Percentiles rank a stretch among this genome's conserved stretches.
These are phyloP conservation scores for Elaeis guineensis DNA, from an alignment of 176 grass and related monocot genomes.

Conservation along the genomic window DNA sequence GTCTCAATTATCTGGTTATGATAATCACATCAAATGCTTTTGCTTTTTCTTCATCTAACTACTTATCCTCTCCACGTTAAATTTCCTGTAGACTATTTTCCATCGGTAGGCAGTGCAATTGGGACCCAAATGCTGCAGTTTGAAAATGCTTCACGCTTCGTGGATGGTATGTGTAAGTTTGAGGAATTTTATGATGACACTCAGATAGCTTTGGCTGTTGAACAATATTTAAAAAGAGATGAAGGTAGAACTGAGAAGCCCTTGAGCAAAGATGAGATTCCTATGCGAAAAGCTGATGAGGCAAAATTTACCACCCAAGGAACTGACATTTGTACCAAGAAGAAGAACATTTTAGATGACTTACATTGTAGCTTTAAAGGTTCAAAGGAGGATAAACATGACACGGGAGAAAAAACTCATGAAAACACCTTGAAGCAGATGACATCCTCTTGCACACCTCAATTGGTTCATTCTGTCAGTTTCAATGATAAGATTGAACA, in stretches of 20 bases:
- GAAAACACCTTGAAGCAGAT: conserved; percentile 54
- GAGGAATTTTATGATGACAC: conserved; percentile 39
- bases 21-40: too few relatives aligned
- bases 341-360: conserved; percentile 44
- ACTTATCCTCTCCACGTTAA: too few relatives aligned
- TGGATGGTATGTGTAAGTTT: conserved; percentile 52
- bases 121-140: conserved; percentile 47
- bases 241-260: conserved; percentile 28
- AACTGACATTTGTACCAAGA: conserved; percentile 36
- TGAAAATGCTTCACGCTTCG: conserved; percentile 50
- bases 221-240: conserved; percentile 47
- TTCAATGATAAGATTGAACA: conserved; percentile 61
- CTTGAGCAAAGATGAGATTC: conserved; percentile 20
- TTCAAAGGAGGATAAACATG: conserved; percentile 25
- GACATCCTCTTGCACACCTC: conserved; percentile 73
- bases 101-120: conserved; percentile 22
- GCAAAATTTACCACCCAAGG: conserved; percentile 27
- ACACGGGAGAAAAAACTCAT: conserved; percentile 43
- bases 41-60: neutral
- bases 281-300: conserved; percentile 31
- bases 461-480: conserved; percentile 28
- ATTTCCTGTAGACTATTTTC: conserved; percentile 52
- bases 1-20: too few relatives aligned
- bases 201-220: conserved; percentile 42
- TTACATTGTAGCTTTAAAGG: conserved; percentile 24